Percentiles rank a stretch among this genome's conserved stretches.
Evolutionary conservation across 1,284 basidiomycete species (phyloP).

Genomic region (Chiua sp.): DNA sequence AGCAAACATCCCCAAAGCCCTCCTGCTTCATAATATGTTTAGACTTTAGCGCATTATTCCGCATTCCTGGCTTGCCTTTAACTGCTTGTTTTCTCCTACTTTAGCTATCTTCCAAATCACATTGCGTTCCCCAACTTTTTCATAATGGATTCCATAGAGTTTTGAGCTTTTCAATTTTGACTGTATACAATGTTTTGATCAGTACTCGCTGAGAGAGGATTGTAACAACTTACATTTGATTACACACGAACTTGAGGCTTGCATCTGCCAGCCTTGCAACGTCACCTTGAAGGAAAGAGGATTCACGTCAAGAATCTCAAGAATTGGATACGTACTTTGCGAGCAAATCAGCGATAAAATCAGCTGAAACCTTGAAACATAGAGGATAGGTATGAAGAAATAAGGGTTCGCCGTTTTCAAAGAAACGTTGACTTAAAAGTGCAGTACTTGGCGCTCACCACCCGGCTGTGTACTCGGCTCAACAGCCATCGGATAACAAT

Average conservation of each 20-base stretch:
- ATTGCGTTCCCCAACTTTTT: no score
- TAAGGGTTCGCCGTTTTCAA: not conserved
- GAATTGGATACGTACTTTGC: no score
- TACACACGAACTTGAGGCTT: not conserved
- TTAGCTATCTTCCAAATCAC: no score
- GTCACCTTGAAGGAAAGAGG: no score
- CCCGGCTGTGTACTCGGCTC: no score
- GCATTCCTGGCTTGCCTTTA: not conserved
- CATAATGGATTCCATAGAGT: not conserved
- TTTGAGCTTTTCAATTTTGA: not conserved
- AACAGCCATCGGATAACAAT: not conserved
- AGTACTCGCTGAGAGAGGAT: not conserved
- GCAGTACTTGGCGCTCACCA: not conserved
- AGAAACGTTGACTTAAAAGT: not conserved
- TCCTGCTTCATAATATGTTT: not conserved
- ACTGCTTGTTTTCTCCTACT: not conserved
- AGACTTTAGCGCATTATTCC: slow-evolving; percentile 1
- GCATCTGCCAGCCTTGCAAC: not conserved
- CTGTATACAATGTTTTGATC: not conserved
- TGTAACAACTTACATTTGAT: not conserved
- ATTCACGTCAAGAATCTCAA: no score
- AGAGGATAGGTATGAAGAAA: not conserved
- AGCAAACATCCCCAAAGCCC: slow-evolving; percentile 6
- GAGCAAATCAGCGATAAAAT: not conserved
- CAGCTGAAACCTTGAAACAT: not conserved